Conservation (phyloP, 306 rosid species). For the Malus sieversii region DNA sequence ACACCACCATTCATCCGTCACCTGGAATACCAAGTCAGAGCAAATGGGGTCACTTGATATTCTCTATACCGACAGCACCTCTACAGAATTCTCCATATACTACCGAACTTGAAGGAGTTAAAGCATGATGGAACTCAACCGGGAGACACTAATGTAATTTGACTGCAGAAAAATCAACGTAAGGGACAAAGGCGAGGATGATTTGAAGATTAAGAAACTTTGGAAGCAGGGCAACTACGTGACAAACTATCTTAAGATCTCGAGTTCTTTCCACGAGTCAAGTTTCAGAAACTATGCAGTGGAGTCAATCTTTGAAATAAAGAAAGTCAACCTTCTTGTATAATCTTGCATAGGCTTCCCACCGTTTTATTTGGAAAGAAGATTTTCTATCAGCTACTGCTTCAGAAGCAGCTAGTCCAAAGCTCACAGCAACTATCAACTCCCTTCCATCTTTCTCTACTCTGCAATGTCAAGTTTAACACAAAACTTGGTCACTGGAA, state of each 20-base stretch:
- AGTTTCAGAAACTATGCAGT: neutral
- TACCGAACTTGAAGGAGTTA: neutral
- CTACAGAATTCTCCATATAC: neutral
- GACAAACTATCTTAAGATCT: neutral
- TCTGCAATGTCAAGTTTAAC: slow-evolving; percentile 37
- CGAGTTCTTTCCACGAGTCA: neutral
- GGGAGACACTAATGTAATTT: neutral
- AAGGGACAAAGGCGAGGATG: neutral
- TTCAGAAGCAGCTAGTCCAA: slow-evolving; percentile 76
- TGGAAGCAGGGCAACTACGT: neutral
- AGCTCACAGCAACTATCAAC: slow-evolving; percentile 86
- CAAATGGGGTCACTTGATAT: neutral
- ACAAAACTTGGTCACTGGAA: slow-evolving; percentile 7
- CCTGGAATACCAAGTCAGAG: slow-evolving; percentile 37
- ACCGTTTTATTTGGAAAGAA: slow-evolving; percentile 62
- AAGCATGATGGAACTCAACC: neutral
- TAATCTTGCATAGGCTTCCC: slow-evolving; percentile 87
- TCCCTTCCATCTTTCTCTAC: slow-evolving; percentile 76
- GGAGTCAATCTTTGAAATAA: slow-evolving; percentile 1
- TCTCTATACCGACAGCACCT: neutral
- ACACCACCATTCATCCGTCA: slow-evolving; percentile 94
- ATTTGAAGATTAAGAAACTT: neutral
- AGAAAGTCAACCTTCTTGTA: slow-evolving; percentile 63
- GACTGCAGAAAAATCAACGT: neutral
- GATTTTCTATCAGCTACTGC: slow-evolving; percentile 89